Evolutionary conservation across 441 rosid species (phyloP).

Genomic region (Pelargonium cotyledonis): DNA sequence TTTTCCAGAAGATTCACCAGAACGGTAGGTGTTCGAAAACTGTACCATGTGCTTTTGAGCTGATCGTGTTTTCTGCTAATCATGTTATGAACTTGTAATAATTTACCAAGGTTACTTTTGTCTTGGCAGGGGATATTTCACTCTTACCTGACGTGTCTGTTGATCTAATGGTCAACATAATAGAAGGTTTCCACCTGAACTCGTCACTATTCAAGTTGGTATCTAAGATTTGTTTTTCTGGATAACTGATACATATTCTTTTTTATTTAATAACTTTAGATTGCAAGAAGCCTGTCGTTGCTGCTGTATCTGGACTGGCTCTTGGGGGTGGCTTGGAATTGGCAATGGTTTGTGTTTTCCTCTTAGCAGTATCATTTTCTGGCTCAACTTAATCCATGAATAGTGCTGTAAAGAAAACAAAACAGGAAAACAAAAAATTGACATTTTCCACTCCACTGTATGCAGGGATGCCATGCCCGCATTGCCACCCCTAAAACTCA

Average conservation of each 20-base stretch:
- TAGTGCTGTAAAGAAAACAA: background rate
- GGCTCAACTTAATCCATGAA: background rate
- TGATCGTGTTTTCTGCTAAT: background rate
- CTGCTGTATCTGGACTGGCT: constrained; percentile 94
- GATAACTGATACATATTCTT: background rate
- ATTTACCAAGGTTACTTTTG: constrained; percentile 9
- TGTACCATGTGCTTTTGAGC: constrained; percentile 6
- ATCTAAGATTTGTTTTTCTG: background rate
- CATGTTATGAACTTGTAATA: background rate
- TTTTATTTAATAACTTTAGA: constrained; percentile 30
- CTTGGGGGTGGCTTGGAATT: constrained; percentile 97
- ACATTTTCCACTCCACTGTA: background rate
- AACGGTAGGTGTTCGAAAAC: constrained; percentile 39
- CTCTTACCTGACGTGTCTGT: constrained; percentile 73
- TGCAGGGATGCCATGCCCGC: constrained; percentile 89
- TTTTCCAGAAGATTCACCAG: constrained; percentile 61
- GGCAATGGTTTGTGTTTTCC: constrained; percentile 57
- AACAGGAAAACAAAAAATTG: background rate
- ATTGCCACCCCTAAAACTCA: constrained; percentile 72
- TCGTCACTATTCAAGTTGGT: background rate
- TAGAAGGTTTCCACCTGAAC: constrained; percentile 55
- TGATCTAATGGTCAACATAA: constrained; percentile 60
- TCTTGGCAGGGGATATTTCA: constrained; percentile 60
- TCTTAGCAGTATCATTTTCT: background rate
- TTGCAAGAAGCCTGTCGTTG: constrained; percentile 87